Base-by-base conservation (phyloP, 257 asterid species). In the Petrea volubilis region DNA sequence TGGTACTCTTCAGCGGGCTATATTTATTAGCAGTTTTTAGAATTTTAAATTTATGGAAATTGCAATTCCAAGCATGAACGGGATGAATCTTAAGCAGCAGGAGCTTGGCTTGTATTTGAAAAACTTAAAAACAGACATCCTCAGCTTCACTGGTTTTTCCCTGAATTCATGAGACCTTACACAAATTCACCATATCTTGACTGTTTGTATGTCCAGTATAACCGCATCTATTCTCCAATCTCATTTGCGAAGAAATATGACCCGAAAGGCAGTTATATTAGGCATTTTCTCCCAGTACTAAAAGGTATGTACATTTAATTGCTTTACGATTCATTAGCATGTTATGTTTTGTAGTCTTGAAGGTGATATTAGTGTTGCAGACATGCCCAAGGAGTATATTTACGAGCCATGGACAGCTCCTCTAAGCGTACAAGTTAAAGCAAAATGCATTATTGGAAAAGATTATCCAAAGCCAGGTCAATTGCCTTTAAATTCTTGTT, bases 341-440 rank as follows among this genome's bases (percentile, higher is more conserved):
- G 63, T 65, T 46, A 14, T 55, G 38, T 80, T 65, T 53, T 34
- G 25, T 73, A 41, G 13, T 43, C 25, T 52, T 62, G 21, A 69
- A 73, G 20, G 34, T 46, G n/a, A 60, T n/a, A 2, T 21, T 75
- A 43, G 11, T 46, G 41, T 80, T 70, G 59, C 91, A 94, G 99
- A 88, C 80, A 91, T 94, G 97, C 99, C 99, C 1, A 84, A 89
- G 91, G 95, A 92, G 79, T 94, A 88, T 82, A 94, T 94, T 33
- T 94, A 91, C 56, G 97, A 89, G 83, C 99, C 98, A 52, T 94
- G 98, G 99, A 81, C 85, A 49, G 98, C 99, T 79, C 99, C 99
- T 55, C 49, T 74, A 52, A 84, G 90, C 84, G 59, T 91, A 62
- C 98, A 94, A 75, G 84, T 74, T 7, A 91, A 89, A 81, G 98